These are phyloP conservation scores for Achlya hypogyna DNA, from an alignment of 352 stramenopile species.

Conservation along the genomic window DNA sequence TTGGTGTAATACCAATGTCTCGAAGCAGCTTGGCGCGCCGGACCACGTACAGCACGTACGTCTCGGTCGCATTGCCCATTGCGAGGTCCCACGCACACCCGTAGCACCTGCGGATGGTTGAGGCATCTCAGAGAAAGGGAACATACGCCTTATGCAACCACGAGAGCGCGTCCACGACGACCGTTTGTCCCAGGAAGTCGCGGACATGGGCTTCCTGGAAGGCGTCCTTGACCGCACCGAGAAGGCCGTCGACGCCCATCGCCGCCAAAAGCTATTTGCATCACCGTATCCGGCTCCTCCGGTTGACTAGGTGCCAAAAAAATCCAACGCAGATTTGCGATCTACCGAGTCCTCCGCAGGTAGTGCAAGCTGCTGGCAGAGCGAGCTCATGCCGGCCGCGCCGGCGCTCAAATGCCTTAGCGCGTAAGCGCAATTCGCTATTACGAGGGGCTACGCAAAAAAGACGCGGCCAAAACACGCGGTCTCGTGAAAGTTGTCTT, in stretches of 20 bases:
- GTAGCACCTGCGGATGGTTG: conserved; percentile 41
- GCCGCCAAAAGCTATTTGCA: background rate
- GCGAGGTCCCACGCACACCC: conserved; percentile 67
- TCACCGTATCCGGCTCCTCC: background rate
- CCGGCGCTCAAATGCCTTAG: too few species aligned
- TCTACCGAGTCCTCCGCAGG: too few species aligned
- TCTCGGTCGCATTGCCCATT: conserved; percentile 46
- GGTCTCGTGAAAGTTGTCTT: conserved; percentile 16
- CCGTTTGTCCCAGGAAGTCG: conserved; percentile 38
- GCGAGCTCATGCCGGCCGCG: too few species aligned
- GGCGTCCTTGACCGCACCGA: conserved; percentile 47
- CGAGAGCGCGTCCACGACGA: conserved; percentile 64
- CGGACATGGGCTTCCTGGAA: conserved; percentile 45
- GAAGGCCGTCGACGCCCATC: conserved; percentile 63
- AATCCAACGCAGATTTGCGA: too few species aligned
- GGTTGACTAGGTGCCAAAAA: too few species aligned
- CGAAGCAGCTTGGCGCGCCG: conserved; percentile 59
- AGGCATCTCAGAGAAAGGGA: background rate
- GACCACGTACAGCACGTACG: conserved; percentile 66
- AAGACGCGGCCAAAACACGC: conserved; percentile 13
- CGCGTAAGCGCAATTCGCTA: background rate
- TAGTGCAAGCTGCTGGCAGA: too few species aligned
- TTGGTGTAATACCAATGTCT: conserved; percentile 38
- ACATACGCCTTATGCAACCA: conserved; percentile 78
- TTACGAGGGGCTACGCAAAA: background rate